Percentiles rank a stretch among this genome's conserved stretches.
Evolutionary conservation across 2,329 filamentous ascomycete genomes (phyloP).

Genomic region (Ceratocystis destructans): DNA sequence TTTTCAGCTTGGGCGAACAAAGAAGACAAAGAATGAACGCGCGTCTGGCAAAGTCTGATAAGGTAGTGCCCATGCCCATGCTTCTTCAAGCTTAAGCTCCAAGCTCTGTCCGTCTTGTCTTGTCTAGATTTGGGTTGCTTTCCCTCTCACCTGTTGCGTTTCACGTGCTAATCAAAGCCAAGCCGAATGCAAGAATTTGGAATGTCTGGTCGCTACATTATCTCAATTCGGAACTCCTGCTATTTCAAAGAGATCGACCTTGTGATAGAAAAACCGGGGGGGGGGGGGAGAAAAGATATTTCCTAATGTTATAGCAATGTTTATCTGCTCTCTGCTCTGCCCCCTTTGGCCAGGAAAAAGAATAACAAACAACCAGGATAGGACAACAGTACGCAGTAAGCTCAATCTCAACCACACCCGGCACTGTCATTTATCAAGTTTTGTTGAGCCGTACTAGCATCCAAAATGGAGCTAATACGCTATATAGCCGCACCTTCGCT

Average conservation of each 20-base stretch:
- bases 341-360: too few relatives aligned
- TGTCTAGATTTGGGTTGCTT: not conserved
- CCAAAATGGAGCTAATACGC: not conserved
- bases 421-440: not conserved
- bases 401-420: not conserved
- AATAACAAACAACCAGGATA: too few relatives aligned
- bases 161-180: not conserved
- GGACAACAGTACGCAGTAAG: not conserved
- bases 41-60: not conserved
- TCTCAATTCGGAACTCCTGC: not conserved
- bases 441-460: not conserved
- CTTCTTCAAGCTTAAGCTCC: not conserved
- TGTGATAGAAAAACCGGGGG: not conserved
- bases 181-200: not conserved
- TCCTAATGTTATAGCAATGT: not conserved
- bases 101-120: not conserved
- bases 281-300: not conserved
- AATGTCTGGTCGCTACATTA: not conserved
- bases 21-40: not conserved
- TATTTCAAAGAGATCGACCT: not conserved
- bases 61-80: not conserved
- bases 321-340: too few relatives aligned
- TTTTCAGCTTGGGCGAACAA: constrained; percentile 1
- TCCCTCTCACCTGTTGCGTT: not conserved
- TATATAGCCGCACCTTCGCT: not conserved